Base-by-base conservation (phyloP, 2,329 filamentous ascomycete genomes). In the Microdochium nivale region DNA sequence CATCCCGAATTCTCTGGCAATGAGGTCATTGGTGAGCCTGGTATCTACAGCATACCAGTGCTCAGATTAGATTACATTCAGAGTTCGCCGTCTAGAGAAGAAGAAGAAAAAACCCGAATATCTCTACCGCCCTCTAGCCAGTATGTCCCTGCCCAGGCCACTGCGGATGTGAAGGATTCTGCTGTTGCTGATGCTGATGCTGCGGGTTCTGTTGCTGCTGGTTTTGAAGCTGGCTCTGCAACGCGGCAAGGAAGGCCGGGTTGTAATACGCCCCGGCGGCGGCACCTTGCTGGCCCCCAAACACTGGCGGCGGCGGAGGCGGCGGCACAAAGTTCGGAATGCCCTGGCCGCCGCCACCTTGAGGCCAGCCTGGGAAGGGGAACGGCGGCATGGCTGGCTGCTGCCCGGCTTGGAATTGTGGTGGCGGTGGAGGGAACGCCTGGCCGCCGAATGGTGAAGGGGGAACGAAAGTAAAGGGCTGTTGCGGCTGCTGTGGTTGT, bases 221-320 rank as follows among this genome's bases (percentile, higher is more conserved):
- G 11, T 55, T 57, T 37, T 62, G 63, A 23, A 55, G 52, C 52
- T 75, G 73, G 37, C 62, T 68, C 65, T 77, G 71, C 33, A 76
- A 55, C 3, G 71, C 74, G 40, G 76, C 73, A 53, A 84, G 71
- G 60, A 84, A 77, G 1, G 77, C 73, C 3, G 81, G 81, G 56
- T 82, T 83, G 53, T 82, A 73, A 57, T 79, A 79, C 10, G 75
- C 68, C 55, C 74, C 69, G 47, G 64, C 64, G 33, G 68, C 64
- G 40, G 69, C 56, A 46, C 58, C 56, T 33, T 68, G 46, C 54
- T 69, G 62, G 56, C 64, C 52, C 40, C 62, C 58, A 46, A 73
- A 71, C 21, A 73, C 71, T 1, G 70, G 72, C 3, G 73, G 73
- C 2, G 67, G 67, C 1, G 71, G 73, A 3, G 73, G 73, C 2